Evolutionary conservation across 2,329 filamentous ascomycete species (phyloP).

Genomic region (Mariannaea sp.): DNA sequence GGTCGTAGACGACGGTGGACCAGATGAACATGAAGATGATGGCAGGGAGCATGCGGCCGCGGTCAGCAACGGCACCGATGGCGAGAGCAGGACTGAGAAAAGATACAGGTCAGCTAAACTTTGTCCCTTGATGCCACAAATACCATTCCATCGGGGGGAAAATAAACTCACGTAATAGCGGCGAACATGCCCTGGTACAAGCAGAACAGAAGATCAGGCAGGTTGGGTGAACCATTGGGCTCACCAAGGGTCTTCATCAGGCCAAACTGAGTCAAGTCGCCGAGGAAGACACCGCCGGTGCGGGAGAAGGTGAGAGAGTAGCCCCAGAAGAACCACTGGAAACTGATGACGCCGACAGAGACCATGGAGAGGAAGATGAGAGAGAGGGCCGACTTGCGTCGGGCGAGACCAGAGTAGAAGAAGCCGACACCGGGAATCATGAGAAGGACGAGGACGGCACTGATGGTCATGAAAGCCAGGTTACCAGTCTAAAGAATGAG

Average conservation of each 20-base stretch:
- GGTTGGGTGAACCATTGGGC: slow-evolving; percentile 71
- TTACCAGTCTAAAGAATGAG: slow-evolving; percentile 66
- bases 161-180: slow-evolving; percentile 73
- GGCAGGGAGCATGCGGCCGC: slow-evolving; percentile 64
- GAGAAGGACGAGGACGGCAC: slow-evolving; percentile 79
- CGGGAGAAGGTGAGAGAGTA: slow-evolving; percentile 87
- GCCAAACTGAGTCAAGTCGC: slow-evolving; percentile 80
- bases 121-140: slow-evolving; percentile 13
- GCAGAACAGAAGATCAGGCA: slow-evolving; percentile 84
- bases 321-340: slow-evolving; percentile 97
- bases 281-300: slow-evolving; percentile 76
- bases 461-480: slow-evolving; percentile 79
- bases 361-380: slow-evolving; percentile 86
- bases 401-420: slow-evolving; percentile 90
- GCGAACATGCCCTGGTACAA: slow-evolving; percentile 91
- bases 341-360: slow-evolving; percentile 76
- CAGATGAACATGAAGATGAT: slow-evolving; percentile 72
- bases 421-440: slow-evolving; percentile 95
- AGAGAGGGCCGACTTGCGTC: slow-evolving; percentile 85
- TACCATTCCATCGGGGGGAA: neutral
- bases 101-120: too few relatives aligned
- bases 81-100: slow-evolving; percentile 58
- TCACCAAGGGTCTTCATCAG: slow-evolving; percentile 76
- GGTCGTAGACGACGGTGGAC: slow-evolving; percentile 73
- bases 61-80: slow-evolving; percentile 64